Base-by-base conservation (phyloP, 148 eudicot species). In the Rhododendron williamsianum region DNA sequence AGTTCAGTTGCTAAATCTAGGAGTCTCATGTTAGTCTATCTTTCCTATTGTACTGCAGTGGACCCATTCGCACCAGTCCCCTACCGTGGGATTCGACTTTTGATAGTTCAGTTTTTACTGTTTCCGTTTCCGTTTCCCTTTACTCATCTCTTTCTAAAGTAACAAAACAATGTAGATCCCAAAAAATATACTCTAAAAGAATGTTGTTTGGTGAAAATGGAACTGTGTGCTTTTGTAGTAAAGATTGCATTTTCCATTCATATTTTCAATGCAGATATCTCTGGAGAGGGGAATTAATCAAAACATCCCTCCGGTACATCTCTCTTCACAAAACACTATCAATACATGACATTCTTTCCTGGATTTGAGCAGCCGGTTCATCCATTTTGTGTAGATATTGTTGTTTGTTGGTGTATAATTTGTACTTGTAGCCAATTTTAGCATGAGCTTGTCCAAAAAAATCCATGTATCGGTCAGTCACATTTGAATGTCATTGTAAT, bases 191-290 rank as follows among this genome's bases (percentile, higher is more conserved):
- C 30, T 30, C 30, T 30, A 43, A 76, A 38, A 48, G 58, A 45
- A 43, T 1, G 16, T 43, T 48, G 51, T 25, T 60, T 58, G 9
- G 19, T 65, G 76, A 65, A 67, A 67, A 25, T 82, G 84, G 18
- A 69, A 82, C 30, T 63, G 5, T 41, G 21, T 51, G 16, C 18
- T 63, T 72, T 51, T 36, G 56, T 27, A 8, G 23, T n/a, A 82
- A 82, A 13, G 36, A 65, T 45, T 43, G n/a, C 38, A 23, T 85
- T 83, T 54, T 19, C 81, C 63, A 19, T 23, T 49, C 18, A 8
- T 71, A 13, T 41, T 56, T 36, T 79, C 58, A 58, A n/a, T 91
- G 90, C 94, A 94, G 97, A 91, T 94, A 77, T 87, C 95, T 41
- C 87, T 94, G 76, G 92, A 87, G 41, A 86, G 87, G 84, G 89